phyloP scores from a whole-genome alignment of 164 flowering plant genomes.

The Stephania cephalantha region DNA sequence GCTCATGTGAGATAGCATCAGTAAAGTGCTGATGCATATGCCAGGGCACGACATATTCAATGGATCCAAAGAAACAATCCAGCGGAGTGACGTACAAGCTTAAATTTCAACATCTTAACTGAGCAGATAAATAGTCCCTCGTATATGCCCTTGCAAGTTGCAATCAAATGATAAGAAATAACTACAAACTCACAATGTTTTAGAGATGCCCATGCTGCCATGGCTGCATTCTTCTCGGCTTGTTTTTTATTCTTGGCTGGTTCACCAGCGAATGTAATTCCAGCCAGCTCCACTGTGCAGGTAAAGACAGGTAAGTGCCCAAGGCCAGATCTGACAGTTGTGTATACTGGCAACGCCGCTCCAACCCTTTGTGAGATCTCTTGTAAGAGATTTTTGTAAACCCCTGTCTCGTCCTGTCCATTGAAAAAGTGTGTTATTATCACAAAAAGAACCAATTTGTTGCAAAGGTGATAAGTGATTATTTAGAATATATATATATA shows the following conservation, averaged over 20 bases:
- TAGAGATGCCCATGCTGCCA: conserved; percentile 94
- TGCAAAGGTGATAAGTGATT: too few relatives aligned
- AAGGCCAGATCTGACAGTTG: conserved; percentile 77
- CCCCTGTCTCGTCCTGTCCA: conserved; percentile 94
- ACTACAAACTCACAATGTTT: conserved; percentile 60
- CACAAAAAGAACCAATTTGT: not conserved
- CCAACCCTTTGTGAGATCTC: conserved; percentile 98
- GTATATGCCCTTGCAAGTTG: not conserved
- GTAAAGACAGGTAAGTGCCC: conserved; percentile 93
- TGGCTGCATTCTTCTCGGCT: conserved; percentile 97
- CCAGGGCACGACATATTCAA: not conserved
- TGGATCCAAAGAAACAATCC: not conserved
- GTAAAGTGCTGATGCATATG: not conserved
- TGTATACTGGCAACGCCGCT: conserved; percentile 80
- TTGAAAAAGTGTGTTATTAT: not conserved
- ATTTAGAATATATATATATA: too few relatives aligned
- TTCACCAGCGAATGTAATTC: conserved; percentile 82
- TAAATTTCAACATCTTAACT: not conserved
- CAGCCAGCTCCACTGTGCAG: conserved; percentile 83
- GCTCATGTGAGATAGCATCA: not conserved
- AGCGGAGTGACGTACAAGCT: not conserved
- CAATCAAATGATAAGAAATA: conserved; percentile 5
- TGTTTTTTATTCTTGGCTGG: conserved; percentile 97
- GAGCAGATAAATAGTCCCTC: not conserved
- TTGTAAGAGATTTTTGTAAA: conserved; percentile 92